Conservation (phyloP, 441 rosid genomes). For the Pelargonium myrrhifolium region DNA sequence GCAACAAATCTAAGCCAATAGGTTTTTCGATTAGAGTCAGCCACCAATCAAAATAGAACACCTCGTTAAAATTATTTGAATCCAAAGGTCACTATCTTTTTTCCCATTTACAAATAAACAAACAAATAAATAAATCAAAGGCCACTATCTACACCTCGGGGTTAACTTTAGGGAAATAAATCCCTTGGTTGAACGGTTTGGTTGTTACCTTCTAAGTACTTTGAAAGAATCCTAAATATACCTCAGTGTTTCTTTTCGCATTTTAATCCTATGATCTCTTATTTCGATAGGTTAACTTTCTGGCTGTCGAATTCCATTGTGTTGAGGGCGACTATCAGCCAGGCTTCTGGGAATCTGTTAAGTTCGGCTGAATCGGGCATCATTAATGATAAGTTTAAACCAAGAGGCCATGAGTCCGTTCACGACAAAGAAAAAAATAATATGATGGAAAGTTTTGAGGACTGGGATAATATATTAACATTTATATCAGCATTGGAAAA, state of each 20-base stretch:
- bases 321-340: constrained; percentile 62
- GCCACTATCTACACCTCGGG: not conserved
- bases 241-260: constrained; percentile 2
- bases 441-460: constrained; percentile 24
- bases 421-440: constrained; percentile 23
- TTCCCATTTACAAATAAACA: no score
- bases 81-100: no score
- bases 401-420: constrained; percentile 55
- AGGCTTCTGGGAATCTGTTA: constrained; percentile 28
- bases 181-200: not conserved
- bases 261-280: constrained; percentile 9
- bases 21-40: not conserved
- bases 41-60: no score
- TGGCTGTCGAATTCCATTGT: constrained; percentile 87
- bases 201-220: constrained; percentile 3
- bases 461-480: constrained; percentile 55
- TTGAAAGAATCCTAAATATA: not conserved
- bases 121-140: no score
- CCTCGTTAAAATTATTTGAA: no score
- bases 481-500: constrained; percentile 62
- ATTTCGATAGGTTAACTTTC: constrained; percentile 60
- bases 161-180: not conserved
- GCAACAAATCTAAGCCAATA: not conserved
- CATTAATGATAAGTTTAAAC: not conserved
- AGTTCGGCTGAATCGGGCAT: constrained; percentile 22